Evolutionary conservation across 2,329 filamentous ascomycete genomes (phyloP).

Genomic region (Chaetoscypha palmicola): DNA sequence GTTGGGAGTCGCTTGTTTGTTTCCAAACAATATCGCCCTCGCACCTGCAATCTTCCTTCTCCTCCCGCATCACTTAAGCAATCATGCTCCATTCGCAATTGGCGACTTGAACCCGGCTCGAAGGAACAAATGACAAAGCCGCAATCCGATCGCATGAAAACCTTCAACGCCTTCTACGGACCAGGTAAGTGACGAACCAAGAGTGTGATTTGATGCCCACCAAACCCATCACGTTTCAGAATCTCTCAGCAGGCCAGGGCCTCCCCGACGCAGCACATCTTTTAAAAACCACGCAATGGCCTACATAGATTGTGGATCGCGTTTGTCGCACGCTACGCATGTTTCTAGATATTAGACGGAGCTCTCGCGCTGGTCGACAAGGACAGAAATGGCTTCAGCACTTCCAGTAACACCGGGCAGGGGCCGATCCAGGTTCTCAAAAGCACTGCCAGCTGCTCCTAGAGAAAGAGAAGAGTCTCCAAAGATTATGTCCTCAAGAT

Average conservation of each 20-base stretch:
- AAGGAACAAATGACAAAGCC: slow-evolving; percentile 6
- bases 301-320: not conserved
- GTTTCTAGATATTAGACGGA: slow-evolving; percentile 6
- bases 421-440: slow-evolving; percentile 25
- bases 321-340: not conserved
- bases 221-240: slow-evolving; percentile 8
- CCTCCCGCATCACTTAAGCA: not conserved
- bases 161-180: slow-evolving; percentile 6
- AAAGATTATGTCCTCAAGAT: slow-evolving; percentile 8
- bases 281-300: slow-evolving; percentile 6
- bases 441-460: slow-evolving; percentile 21
- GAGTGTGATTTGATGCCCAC: slow-evolving; percentile 11
- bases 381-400: slow-evolving; percentile 5
- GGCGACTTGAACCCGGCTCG: not conserved
- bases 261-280: slow-evolving; percentile 3
- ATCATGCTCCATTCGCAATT: slow-evolving; percentile 1
- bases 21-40: not conserved
- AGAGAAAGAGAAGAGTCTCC: slow-evolving; percentile 9
- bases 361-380: not conserved
- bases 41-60: not conserved
- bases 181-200: not conserved
- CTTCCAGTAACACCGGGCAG: slow-evolving; percentile 16
- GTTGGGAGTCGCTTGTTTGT: too few relatives aligned
- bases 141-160: not conserved
- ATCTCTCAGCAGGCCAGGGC: not conserved